A percentile compares a stretch with the other conserved stretches of the same genome.
Evolutionary conservation across 495 filamentous ascomycete species (phyloP).

Genomic region (Penicillium steckii): DNA sequence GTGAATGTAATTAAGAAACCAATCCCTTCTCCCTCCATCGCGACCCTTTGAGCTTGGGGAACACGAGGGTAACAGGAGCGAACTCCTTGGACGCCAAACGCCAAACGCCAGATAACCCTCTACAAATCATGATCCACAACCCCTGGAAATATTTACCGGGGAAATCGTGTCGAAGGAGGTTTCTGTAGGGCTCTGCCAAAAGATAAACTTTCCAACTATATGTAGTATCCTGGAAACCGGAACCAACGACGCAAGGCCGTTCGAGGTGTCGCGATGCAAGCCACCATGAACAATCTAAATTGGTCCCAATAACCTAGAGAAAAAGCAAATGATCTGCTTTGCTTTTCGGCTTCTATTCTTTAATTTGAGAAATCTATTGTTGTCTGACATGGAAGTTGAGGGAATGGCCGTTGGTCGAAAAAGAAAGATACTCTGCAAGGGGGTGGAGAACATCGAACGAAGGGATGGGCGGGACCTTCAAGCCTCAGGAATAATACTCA

Average conservation of each 20-base stretch:
- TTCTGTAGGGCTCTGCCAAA: slow-evolving; percentile 3
- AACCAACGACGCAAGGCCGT: slow-evolving; percentile 24
- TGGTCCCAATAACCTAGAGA: neutral
- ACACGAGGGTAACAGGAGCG: slow-evolving; percentile 12
- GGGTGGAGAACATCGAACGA: slow-evolving; percentile 12
- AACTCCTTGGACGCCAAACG: slow-evolving; percentile 1
- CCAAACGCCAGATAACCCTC: slow-evolving; percentile 2
- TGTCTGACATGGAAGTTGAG: neutral
- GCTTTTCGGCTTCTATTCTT: neutral
- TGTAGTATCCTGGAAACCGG: slow-evolving; percentile 20
- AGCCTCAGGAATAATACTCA: slow-evolving; percentile 2
- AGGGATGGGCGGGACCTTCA: slow-evolving; percentile 1
- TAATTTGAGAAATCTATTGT: neutral
- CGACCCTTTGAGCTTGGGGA: slow-evolving; percentile 3
- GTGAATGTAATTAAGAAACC: neutral
- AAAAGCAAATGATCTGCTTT: neutral
- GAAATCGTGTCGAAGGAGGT: neutral
- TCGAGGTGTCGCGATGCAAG: slow-evolving; percentile 21
- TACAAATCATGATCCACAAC: neutral
- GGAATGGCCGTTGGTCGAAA: slow-evolving; percentile 9
- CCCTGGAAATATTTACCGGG: neutral
- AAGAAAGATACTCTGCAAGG: slow-evolving; percentile 16
- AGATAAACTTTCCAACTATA: slow-evolving; percentile 14
- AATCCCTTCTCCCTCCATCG: slow-evolving; percentile 2
- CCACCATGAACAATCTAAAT: slow-evolving; percentile 14